phyloP scores from a whole-genome alignment of 164 flowering plant species.

The Chimonanthus praecox region DNA sequence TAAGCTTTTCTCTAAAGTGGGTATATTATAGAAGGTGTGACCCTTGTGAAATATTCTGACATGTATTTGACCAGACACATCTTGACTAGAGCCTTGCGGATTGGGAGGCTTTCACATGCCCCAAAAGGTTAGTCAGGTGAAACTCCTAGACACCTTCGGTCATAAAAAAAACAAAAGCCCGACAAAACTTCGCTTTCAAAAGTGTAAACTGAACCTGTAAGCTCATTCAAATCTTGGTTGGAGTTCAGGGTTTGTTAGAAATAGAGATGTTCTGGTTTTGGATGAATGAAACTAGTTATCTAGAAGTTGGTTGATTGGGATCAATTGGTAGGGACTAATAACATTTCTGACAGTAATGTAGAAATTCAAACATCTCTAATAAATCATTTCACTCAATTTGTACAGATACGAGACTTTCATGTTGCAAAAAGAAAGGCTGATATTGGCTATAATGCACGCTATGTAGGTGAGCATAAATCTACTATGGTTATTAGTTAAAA shows the following conservation, averaged over 20 bases:
- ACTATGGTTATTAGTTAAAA: neutral
- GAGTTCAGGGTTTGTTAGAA: neutral
- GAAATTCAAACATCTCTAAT: neutral
- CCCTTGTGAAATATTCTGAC: no score
- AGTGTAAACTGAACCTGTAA: neutral
- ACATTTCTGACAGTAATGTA: neutral
- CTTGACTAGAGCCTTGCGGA: no score
- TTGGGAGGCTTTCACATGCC: no score
- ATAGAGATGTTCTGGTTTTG: no score
- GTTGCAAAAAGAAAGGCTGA: slow-evolving; percentile 69
- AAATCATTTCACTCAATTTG: neutral
- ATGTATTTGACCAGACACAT: no score
- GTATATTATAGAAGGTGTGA: neutral
- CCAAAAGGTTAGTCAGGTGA: no score
- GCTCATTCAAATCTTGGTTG: neutral
- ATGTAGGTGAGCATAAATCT: slow-evolving; percentile 40
- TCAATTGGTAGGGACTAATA: neutral
- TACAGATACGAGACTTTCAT: slow-evolving; percentile 63
- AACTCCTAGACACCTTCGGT: no score
- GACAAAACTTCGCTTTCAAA: no score
- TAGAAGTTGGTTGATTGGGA: no score
- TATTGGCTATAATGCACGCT: slow-evolving; percentile 74
- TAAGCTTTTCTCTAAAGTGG: neutral
- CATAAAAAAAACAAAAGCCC: no score
- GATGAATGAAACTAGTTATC: no score